Conservation (phyloP, 1,139 yeast genomes). For the Hyphopichia khmerensis region DNA sequence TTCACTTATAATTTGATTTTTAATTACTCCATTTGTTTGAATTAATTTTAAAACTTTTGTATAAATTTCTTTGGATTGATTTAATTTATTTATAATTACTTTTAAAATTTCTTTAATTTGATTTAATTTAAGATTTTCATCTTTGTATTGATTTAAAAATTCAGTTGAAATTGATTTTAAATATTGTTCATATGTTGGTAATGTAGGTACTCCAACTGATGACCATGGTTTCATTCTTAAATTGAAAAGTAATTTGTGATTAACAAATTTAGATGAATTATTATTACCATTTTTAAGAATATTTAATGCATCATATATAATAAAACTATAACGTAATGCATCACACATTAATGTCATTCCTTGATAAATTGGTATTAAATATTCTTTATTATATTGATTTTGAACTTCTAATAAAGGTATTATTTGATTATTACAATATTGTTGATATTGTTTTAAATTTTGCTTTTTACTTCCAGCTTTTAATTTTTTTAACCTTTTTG, state of each 20-base stretch:
- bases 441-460: conserved; percentile 24
- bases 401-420: conserved; percentile 25
- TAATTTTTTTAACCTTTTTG: conserved; percentile 50
- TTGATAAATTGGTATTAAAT: conserved; percentile 31
- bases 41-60: conserved; percentile 1
- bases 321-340: conserved; percentile 20
- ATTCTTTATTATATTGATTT: conserved; percentile 15
- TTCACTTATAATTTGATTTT: conserved; percentile 10
- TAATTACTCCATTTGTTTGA: neutral
- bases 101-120: conserved; percentile 7
- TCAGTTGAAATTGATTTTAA: conserved; percentile 13
- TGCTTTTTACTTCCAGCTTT: conserved; percentile 44
- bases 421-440: conserved; percentile 14
- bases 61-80: conserved; percentile 11
- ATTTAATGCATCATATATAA: conserved; percentile 22
- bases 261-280: neutral
- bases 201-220: conserved; percentile 75
- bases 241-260: conserved; percentile 15
- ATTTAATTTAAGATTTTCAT: neutral
- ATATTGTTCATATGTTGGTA: conserved; percentile 49
- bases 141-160: neutral
- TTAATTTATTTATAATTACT: conserved; percentile 15
- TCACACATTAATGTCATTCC: conserved; percentile 35
- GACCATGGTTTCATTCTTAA: conserved; percentile 82
- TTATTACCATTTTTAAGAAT: conserved; percentile 5